These are phyloP conservation scores for Brachypodium distachyon DNA, from an alignment of 202 grass and related monocot genomes.

Conservation along the genomic window DNA sequence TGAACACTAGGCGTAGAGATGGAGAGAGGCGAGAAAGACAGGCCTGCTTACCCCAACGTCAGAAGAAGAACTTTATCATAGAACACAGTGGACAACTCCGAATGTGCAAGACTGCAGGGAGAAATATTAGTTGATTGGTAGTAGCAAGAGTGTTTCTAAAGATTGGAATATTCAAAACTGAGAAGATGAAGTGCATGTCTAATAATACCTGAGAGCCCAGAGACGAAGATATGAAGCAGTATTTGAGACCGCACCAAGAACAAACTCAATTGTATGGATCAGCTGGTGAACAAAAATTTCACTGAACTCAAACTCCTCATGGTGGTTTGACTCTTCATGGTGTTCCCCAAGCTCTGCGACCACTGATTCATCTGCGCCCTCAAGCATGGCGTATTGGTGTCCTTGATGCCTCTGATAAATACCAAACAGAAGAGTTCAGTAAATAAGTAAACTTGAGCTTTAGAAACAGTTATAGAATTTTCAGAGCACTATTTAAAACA, in stretches of 20 bases:
- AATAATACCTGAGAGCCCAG: slow-evolving; percentile 85
- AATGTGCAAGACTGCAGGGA: slow-evolving; percentile 79
- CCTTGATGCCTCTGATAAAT: slow-evolving; percentile 74
- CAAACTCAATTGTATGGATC: slow-evolving; percentile 98
- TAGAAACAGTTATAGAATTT: slow-evolving; percentile 1
- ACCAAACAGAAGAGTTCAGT: slow-evolving; percentile 1
- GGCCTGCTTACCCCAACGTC: slow-evolving; percentile 57
- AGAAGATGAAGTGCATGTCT: neutral
- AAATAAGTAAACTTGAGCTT: neutral
- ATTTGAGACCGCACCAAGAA: slow-evolving; percentile 94
- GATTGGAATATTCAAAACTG: neutral
- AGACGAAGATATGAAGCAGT: slow-evolving; percentile 98
- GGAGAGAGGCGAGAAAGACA: neutral
- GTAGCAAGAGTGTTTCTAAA: neutral
- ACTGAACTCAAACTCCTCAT: slow-evolving; percentile 89
- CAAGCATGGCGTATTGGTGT: slow-evolving; percentile 49
- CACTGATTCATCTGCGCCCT: slow-evolving; percentile 54
- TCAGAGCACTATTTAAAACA: neutral
- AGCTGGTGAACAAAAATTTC: slow-evolving; percentile 95
- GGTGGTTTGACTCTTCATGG: slow-evolving; percentile 35
- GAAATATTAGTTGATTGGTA: slow-evolving; percentile 9
- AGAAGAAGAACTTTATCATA: slow-evolving; percentile 89
- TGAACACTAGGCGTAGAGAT: too few species aligned
- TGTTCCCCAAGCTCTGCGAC: slow-evolving; percentile 51
- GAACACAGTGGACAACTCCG: slow-evolving; percentile 83